Evolutionary conservation across 2,329 filamentous ascomycete species (phyloP).

Genomic region (Paraphaeosphaeria minitans): DNA sequence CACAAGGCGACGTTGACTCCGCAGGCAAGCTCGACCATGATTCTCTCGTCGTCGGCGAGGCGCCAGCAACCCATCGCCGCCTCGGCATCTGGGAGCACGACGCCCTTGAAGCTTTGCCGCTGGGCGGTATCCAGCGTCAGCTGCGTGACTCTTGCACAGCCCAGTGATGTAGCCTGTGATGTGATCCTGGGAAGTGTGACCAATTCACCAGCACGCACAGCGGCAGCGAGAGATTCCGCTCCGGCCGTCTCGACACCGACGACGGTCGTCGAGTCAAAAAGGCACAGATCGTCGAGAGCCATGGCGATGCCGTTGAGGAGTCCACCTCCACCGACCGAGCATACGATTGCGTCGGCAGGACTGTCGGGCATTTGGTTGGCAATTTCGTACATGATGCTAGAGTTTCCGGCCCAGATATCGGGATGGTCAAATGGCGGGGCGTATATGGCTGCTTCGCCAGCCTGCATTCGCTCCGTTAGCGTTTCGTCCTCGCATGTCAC

Average conservation of each 20-base stretch:
- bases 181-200: conserved; percentile 73
- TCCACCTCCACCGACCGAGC: conserved; percentile 80
- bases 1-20: conserved; percentile 76
- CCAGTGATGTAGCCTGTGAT: conserved; percentile 74
- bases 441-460: conserved; percentile 56
- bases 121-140: conserved; percentile 69
- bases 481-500: neutral
- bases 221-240: conserved; percentile 70
- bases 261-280: conserved; percentile 52
- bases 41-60: conserved; percentile 79
- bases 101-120: conserved; percentile 59
- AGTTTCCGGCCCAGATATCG: conserved; percentile 69
- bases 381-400: conserved; percentile 62
- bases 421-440: conserved; percentile 73
- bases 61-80: conserved; percentile 77
- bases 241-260: conserved; percentile 78
- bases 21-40: conserved; percentile 84
- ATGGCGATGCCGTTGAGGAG: conserved; percentile 76
- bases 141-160: conserved; percentile 72
- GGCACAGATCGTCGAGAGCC: conserved; percentile 61
- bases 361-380: conserved; percentile 48
- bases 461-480: conserved; percentile 32
- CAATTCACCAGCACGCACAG: conserved; percentile 61
- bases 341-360: conserved; percentile 72
- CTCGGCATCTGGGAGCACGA: conserved; percentile 74